Conservation (phyloP, 2,329 filamentous ascomycete species). For the Apiospora saccharicola region DNA sequence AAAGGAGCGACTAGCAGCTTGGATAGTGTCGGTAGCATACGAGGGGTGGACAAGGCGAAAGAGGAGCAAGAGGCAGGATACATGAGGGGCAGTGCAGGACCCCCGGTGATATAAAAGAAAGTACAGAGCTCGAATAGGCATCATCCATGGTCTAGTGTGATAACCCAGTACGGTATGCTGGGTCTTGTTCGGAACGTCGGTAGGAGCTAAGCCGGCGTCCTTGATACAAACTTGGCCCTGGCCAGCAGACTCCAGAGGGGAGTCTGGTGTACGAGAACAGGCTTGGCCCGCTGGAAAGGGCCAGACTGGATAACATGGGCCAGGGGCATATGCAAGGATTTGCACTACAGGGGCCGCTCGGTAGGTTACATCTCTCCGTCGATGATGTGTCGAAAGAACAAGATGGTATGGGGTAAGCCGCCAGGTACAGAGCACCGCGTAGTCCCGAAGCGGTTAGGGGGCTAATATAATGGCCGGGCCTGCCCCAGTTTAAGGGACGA, state of each 20-base stretch:
- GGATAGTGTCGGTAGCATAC: slow-evolving; percentile 44
- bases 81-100: slow-evolving; percentile 58
- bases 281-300: slow-evolving; percentile 49
- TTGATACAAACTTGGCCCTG: slow-evolving; percentile 53
- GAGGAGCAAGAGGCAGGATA: slow-evolving; percentile 48
- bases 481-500: slow-evolving; percentile 16
- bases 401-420: slow-evolving; percentile 42
- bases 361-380: slow-evolving; percentile 51
- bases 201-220: slow-evolving; percentile 59
- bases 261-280: slow-evolving; percentile 45
- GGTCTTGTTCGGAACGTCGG: slow-evolving; percentile 58
- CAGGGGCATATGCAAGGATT: slow-evolving; percentile 46
- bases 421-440: slow-evolving; percentile 19
- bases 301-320: slow-evolving; percentile 41
- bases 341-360: slow-evolving; percentile 41
- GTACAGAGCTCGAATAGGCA: slow-evolving; percentile 51
- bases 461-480: slow-evolving; percentile 25
- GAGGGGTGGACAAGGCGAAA: slow-evolving; percentile 54
- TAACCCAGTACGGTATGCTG: slow-evolving; percentile 52
- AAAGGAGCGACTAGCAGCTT: slow-evolving; percentile 60
- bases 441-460: slow-evolving; percentile 21
- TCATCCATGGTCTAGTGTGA: slow-evolving; percentile 47
- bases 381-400: slow-evolving; percentile 47
- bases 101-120: slow-evolving; percentile 60
- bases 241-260: slow-evolving; percentile 40